phyloP scores from a whole-genome alignment of 352 stramenopile species.

The Plasmopara muralis region DNA sequence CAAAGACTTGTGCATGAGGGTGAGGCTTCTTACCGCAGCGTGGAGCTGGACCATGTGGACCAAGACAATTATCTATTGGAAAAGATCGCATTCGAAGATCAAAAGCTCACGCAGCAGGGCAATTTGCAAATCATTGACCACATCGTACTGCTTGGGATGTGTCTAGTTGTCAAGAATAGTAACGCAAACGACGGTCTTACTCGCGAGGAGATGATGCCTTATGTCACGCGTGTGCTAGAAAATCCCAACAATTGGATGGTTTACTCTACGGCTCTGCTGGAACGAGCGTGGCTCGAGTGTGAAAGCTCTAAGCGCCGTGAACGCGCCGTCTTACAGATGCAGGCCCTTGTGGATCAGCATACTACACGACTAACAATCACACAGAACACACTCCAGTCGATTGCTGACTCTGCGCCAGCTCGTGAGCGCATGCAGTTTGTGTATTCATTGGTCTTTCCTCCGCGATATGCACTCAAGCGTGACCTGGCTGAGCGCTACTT shows the following conservation, averaged over 20 bases:
- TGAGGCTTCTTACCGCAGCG: constrained; percentile 60
- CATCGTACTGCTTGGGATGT: constrained; percentile 91
- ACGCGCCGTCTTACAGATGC: constrained; percentile 93
- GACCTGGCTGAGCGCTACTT: constrained; percentile 92
- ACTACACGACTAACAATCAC: constrained; percentile 90
- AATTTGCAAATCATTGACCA: constrained; percentile 79
- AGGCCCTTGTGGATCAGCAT: constrained; percentile 94
- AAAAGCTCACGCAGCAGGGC: constrained; percentile 47
- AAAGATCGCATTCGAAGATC: constrained; percentile 84
- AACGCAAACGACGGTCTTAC: constrained; percentile 93
- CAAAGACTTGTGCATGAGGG: constrained; percentile 59
- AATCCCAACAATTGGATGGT: constrained; percentile 96
- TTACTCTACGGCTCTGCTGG: constrained; percentile 90
- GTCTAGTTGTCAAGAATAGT: constrained; percentile 94
- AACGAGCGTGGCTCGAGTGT: constrained; percentile 92
- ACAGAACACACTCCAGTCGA: constrained; percentile 69
- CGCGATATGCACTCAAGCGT: constrained; percentile 89
- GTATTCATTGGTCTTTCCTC: constrained; percentile 90
- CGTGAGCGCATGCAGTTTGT: constrained; percentile 88
- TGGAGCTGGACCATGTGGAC: constrained; percentile 87
- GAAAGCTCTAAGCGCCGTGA: constrained; percentile 90
- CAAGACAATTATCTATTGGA: constrained; percentile 89
- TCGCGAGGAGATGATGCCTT: constrained; percentile 93
- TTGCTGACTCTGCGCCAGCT: constrained; percentile 88
- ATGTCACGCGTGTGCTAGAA: constrained; percentile 89